These are phyloP conservation scores for Microbotryum lychnidis-dioicae DNA, from an alignment of 1,284 basidiomycete species.

Conservation along the genomic window DNA sequence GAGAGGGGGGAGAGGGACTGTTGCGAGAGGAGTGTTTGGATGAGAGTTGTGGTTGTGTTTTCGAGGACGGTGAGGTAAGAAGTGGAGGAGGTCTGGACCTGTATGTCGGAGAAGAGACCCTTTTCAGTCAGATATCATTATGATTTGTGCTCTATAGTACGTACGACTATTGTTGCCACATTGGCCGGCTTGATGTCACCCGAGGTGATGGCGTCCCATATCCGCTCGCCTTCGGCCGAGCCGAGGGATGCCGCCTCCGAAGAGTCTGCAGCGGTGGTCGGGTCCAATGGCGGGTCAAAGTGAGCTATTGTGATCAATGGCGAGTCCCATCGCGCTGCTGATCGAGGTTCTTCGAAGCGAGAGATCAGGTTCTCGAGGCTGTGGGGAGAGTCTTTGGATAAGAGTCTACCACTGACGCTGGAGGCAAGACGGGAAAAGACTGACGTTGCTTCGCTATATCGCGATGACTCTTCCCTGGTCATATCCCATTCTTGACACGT, in stretches of 20 bases:
- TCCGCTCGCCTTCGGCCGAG: conserved; percentile 45
- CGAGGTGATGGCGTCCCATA: conserved; percentile 73
- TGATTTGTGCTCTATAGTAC: conserved; percentile 32
- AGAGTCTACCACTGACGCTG: background rate
- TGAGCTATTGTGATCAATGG: conserved; percentile 79
- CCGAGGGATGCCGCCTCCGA: conserved; percentile 28
- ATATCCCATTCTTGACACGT: conserved; percentile 70
- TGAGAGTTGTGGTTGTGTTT: conserved; percentile 24
- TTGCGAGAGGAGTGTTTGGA: conserved; percentile 32
- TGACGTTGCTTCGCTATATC: conserved; percentile 67
- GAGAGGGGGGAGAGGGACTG: conserved; percentile 30
- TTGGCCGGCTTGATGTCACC: conserved; percentile 76
- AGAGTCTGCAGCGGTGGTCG: conserved; percentile 41
- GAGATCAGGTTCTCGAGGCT: conserved; percentile 82
- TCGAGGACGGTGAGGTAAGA: conserved; percentile 42
- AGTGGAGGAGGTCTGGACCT: conserved; percentile 38
- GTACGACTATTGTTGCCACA: conserved; percentile 68
- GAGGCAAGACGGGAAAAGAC: conserved; percentile 35
- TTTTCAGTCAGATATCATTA: too few relatives aligned
- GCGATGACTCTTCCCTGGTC: conserved; percentile 45
- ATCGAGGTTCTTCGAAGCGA: conserved; percentile 90
- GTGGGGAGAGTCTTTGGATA: conserved; percentile 14
- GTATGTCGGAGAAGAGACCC: background rate
- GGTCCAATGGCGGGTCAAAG: conserved; percentile 54
- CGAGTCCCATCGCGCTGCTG: conserved; percentile 95